Evolutionary conservation across 2,329 filamentous ascomycete genomes (phyloP).

Genomic region (Huntiella abstrusa): DNA sequence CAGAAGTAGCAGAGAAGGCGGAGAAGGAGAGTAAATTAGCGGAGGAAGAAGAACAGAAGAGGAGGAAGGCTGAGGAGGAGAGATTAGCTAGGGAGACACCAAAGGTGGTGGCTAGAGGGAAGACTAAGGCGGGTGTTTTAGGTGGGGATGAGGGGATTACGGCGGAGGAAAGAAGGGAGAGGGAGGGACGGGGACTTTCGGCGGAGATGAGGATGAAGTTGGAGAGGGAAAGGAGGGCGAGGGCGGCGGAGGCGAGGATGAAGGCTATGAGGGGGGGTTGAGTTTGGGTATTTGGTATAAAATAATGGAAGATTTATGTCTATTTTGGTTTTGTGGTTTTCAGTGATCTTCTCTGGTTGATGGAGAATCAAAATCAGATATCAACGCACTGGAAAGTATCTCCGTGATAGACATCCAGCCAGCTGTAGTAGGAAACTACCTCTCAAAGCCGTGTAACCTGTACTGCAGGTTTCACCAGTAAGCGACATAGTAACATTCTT

Average conservation of each 20-base stretch:
- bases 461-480: too few relatives aligned
- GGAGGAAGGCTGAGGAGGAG: constrained; percentile 57
- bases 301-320: too few relatives aligned
- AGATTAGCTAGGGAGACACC: constrained; percentile 48
- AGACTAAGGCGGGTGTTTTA: constrained; percentile 24
- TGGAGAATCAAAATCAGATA: too few relatives aligned
- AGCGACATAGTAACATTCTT: too few relatives aligned
- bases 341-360: too few relatives aligned
- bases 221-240: constrained; percentile 74
- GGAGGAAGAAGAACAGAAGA: constrained; percentile 47
- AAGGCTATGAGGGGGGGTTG: constrained; percentile 17
- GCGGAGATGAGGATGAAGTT: constrained; percentile 70
- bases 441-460: neutral
- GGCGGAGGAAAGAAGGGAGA: constrained; percentile 61
- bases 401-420: neutral
- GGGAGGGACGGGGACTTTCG: constrained; percentile 68
- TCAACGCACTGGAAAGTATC: too few relatives aligned
- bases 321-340: too few relatives aligned
- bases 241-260: constrained; percentile 79
- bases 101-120: constrained; percentile 30
- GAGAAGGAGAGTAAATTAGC: constrained; percentile 52
- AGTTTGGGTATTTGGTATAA: neutral
- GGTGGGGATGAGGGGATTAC: constrained; percentile 46
- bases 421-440: neutral
- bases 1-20: constrained; percentile 50